These are phyloP conservation scores for Jamesozyma jinghongensis DNA, from an alignment of 805 yeast species.

Conservation along the genomic window DNA sequence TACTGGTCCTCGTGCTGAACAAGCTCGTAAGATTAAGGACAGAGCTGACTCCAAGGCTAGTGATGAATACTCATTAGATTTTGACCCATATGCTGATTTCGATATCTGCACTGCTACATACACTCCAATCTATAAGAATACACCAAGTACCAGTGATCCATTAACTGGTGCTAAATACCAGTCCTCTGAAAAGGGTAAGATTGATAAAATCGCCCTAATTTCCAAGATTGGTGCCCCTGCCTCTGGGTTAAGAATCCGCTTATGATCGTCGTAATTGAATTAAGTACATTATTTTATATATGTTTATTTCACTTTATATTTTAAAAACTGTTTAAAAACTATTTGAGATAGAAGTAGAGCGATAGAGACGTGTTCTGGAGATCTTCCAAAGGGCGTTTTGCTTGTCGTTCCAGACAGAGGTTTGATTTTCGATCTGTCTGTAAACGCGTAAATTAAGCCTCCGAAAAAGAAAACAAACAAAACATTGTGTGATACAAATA, in stretches of 20 bases:
- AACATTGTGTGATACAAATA: background rate
- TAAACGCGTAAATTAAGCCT: background rate
- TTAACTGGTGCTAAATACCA: slow-evolving; percentile 86
- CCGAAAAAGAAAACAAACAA: no score
- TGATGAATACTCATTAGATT: slow-evolving; percentile 85
- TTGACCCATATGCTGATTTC: slow-evolving; percentile 86
- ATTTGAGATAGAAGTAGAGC: no score
- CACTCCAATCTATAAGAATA: slow-evolving; percentile 81
- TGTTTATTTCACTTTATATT: no score
- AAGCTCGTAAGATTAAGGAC: slow-evolving; percentile 73
- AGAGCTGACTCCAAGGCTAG: slow-evolving; percentile 71
- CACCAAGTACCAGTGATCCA: slow-evolving; percentile 62
- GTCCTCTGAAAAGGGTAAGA: slow-evolving; percentile 62
- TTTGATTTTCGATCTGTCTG: no score
- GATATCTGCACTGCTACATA: slow-evolving; percentile 80
- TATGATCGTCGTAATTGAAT: slow-evolving; percentile 4
- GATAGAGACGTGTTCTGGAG: no score
- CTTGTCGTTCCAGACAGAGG: no score
- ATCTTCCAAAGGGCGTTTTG: no score
- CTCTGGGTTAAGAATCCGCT: slow-evolving; percentile 63
- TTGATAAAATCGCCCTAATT: slow-evolving; percentile 67
- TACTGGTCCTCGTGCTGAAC: slow-evolving; percentile 76
- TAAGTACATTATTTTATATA: background rate
- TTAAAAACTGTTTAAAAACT: no score
- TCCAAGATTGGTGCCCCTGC: slow-evolving; percentile 86